Evolutionary conservation across 331 rosid genomes (phyloP), one percentile per base, ranked within the genome.

Genomic region (Acacia concinna): DNA sequence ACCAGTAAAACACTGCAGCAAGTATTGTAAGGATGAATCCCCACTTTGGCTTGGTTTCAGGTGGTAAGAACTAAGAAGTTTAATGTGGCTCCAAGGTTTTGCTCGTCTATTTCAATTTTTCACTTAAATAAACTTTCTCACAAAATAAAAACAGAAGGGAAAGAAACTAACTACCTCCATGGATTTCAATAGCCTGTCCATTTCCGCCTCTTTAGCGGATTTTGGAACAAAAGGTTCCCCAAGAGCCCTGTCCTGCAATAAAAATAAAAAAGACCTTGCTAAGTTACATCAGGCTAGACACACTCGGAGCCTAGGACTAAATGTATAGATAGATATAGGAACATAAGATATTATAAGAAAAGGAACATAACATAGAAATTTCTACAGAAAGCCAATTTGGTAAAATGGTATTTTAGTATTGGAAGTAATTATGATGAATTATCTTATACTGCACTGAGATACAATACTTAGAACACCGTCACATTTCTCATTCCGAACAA

Each of bases 121-220:
- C 73, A 68, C 54, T 12, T 6, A 27, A 38, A 68, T 21, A n/a
- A n/a, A n/a, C 57, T 69, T 35, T 41, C 47, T 65, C 37, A 5
- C 14, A 62, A 75, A 31, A 76, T 60, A 35, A 41, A 34, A 37
- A 52, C 54, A 62, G n/a, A 47, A 62, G 1, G 4, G 30, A 6
- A 77, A 77, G 52, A 37, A 52, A 57, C 84, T 65, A 81, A 90
- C 98, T 69, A 69, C 74, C 99, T 96, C 96, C 99, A 96, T 96
- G 15, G 99, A 96, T 85, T 86, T 93, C 85, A 93, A n/a, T 21
- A 93, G 82, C 83, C 79, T 96, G 75, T 96, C 99, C 99, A 96
- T 93, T 85, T 96, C 99, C 47, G 97, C 97, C 79, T 96, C 99
- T 88, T 96, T 96, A 14, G 86, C 70, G 49, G 99, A 87, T 86